phyloP scores from a whole-genome alignment of 2,329 filamentous ascomycete species.

The Lachnellula arida region DNA sequence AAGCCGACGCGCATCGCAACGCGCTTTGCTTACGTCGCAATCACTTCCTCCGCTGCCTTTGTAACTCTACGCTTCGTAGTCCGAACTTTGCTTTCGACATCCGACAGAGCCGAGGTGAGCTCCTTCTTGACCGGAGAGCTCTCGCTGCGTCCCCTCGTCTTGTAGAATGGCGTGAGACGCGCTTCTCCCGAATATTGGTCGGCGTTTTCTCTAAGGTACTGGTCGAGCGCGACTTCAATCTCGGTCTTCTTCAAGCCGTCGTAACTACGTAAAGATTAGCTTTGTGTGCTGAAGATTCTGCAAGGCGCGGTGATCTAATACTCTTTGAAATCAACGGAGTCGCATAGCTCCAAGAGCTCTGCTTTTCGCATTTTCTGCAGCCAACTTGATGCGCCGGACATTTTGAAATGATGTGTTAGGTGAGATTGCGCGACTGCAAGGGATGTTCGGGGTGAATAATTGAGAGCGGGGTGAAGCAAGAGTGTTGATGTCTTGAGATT shows the following conservation, averaged over 20 bases:
- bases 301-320: conserved; percentile 43
- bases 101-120: conserved; percentile 35
- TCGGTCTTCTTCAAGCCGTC: conserved; percentile 73
- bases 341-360: conserved; percentile 71
- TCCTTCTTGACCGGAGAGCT: conserved; percentile 59
- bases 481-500: conserved; percentile 6
- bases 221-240: conserved; percentile 69
- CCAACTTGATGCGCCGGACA: conserved; percentile 66
- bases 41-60: conserved; percentile 38
- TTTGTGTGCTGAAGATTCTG: conserved; percentile 8
- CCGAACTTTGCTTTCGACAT: conserved; percentile 39
- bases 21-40: conserved; percentile 28
- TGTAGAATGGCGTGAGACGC: conserved; percentile 71
- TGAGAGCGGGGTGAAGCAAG: conserved; percentile 2
- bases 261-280: conserved; percentile 45
- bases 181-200: conserved; percentile 59
- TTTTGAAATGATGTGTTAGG: conserved; percentile 43
- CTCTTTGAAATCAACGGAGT: conserved; percentile 66
- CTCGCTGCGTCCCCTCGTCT: conserved; percentile 49
- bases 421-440: conserved; percentile 41
- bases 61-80: conserved; percentile 42
- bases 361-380: conserved; percentile 77
- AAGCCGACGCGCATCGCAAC: conserved; percentile 16
- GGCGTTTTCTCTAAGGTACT: conserved; percentile 66
- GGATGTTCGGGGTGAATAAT: conserved; percentile 11